Percentiles rank a stretch among this genome's conserved stretches.
Evolutionary conservation across 1,139 yeast species (phyloP).

Genomic region (Hyphopichia burtonii): DNA sequence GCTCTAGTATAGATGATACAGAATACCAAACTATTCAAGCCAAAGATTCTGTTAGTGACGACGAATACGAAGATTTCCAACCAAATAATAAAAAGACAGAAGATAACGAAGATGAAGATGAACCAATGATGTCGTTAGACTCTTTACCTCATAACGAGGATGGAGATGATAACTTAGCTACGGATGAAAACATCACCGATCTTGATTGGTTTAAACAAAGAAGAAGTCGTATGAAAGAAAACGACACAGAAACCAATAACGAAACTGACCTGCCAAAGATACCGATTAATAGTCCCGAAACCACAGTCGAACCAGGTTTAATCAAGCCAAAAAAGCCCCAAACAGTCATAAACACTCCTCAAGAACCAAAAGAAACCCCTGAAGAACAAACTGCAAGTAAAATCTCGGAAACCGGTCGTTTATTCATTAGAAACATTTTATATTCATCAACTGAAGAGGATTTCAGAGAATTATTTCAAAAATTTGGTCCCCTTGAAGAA

Average conservation of each 20-base stretch:
- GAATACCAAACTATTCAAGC: conserved; percentile 26
- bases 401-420: conserved; percentile 71
- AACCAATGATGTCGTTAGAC: conserved; percentile 16
- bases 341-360: background rate
- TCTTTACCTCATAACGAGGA: conserved; percentile 12
- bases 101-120: conserved; percentile 17
- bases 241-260: conserved; percentile 19
- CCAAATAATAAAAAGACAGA: conserved; percentile 27
- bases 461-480: conserved; percentile 55
- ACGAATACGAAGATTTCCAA: conserved; percentile 60
- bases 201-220: conserved; percentile 85
- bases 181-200: conserved; percentile 65
- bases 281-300: conserved; percentile 9
- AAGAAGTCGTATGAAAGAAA: conserved; percentile 70
- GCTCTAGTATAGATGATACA: conserved; percentile 1
- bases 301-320: conserved; percentile 1
- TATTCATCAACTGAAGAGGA: conserved; percentile 83
- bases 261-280: conserved; percentile 15
- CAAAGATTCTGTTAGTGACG: conserved; percentile 57
- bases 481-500: conserved; percentile 64
- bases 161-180: conserved; percentile 32
- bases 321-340: background rate
- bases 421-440: conserved; percentile 82
- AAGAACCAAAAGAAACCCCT: conserved; percentile 16
- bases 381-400: conserved; percentile 48